Evolutionary conservation across 805 yeast species (phyloP), one percentile per base, ranked within the genome.

Genomic region (Metschnikowia koreensis): DNA sequence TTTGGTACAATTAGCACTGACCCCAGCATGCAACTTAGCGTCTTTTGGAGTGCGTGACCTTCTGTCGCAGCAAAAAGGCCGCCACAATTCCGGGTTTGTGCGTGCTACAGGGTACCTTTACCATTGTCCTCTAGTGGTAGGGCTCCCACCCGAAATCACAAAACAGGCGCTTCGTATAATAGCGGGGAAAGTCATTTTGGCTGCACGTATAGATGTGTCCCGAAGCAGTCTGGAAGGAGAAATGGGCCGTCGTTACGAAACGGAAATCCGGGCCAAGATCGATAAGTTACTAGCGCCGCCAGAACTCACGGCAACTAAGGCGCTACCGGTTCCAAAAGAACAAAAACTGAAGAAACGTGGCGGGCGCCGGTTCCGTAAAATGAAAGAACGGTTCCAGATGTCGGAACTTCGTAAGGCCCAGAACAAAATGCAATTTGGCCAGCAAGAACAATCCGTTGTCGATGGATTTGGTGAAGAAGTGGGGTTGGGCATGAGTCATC

Each of bases 21-120:
- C 88, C 0, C 97, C 97, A 0, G 77, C 96, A 3, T 89, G 97
- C 60, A 93, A 93, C 63, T 61, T 93, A 22, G 83, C 96, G 0
- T 81, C 96, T 0, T 70, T 89, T 44, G 97, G 97, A 0, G 79
- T 80, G 5, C 63, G 67, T 40, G 76, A 74, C 44, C 53, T 73
- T 16, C 69, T 74, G 34, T 60, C 74, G 1, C 63, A 64, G 33
- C 60, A 60, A 5, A 58, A 60, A 13, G 60, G 56, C 22, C 48
- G 60, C 6, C 55, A 57, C n/a, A 67, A 71, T 12, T 10, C 34
- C 11, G 60, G 71, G 12, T 82, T 81, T 10, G 72, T 77, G 8
- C 67, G 87, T 39, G 86, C 84, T 51, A 80, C 84, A 46, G 97
- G 97, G 0, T 86, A 81, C 61, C 60, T 91, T 3, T 88, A 79